Evolutionary conservation across 2,329 filamentous ascomycete genomes (phyloP).

Genomic region (Nemania serpens): DNA sequence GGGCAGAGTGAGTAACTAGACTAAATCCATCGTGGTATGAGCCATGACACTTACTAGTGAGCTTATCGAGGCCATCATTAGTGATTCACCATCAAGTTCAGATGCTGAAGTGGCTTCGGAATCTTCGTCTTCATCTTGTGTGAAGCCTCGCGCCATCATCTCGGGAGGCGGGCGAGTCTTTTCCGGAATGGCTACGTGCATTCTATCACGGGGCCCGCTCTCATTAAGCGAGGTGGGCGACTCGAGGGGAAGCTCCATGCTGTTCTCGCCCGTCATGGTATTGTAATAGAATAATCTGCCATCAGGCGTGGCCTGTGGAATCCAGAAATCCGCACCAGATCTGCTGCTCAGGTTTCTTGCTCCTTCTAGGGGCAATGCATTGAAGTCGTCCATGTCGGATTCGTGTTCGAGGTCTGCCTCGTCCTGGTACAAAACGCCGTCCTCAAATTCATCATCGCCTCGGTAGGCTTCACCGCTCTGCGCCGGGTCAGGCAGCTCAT

Average conservation of each 20-base stretch:
- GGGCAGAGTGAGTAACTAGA: slow-evolving; percentile 28
- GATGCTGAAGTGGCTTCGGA: slow-evolving; percentile 83
- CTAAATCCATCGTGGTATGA: slow-evolving; percentile 4
- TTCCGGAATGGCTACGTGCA: slow-evolving; percentile 86
- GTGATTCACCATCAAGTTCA: slow-evolving; percentile 78
- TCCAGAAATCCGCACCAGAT: slow-evolving; percentile 95
- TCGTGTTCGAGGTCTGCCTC: slow-evolving; percentile 71
- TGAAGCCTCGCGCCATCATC: slow-evolving; percentile 82
- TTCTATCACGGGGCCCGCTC: slow-evolving; percentile 83
- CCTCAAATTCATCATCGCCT: slow-evolving; percentile 65
- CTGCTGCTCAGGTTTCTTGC: slow-evolving; percentile 55
- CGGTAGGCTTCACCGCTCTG: slow-evolving; percentile 60
- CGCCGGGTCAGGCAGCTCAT: slow-evolving; percentile 69
- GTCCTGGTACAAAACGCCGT: slow-evolving; percentile 68
- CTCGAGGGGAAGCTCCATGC: slow-evolving; percentile 91
- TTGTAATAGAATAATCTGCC: slow-evolving; percentile 97
- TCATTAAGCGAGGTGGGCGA: slow-evolving; percentile 82
- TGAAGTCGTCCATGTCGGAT: slow-evolving; percentile 63
- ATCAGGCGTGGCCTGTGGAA: slow-evolving; percentile 93
- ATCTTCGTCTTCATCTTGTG: slow-evolving; percentile 87
- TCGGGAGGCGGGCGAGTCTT: slow-evolving; percentile 89
- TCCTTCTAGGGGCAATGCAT: slow-evolving; percentile 70
- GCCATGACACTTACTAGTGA: slow-evolving; percentile 63
- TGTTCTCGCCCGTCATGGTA: slow-evolving; percentile 92
- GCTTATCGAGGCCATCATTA: slow-evolving; percentile 70